A percentile compares a stretch with the other conserved stretches of the same genome.
Conservation (phyloP, 306 rosid genomes). For the Cyamopsis tetragonoloba region DNA sequence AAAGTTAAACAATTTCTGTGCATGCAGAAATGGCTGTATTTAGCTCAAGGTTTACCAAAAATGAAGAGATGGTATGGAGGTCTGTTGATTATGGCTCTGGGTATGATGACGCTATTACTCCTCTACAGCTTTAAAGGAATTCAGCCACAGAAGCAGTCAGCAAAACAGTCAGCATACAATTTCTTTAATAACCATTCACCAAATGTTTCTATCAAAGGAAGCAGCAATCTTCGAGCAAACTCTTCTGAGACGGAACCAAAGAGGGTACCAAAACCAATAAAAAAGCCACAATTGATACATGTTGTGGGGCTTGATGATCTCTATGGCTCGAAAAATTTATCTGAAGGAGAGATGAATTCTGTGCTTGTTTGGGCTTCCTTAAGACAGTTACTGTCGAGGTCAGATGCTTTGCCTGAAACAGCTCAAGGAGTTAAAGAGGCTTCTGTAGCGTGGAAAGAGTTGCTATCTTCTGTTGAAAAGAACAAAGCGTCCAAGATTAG, state of each 20-base stretch:
- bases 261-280: conserved; percentile 21
- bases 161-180: conserved; percentile 53
- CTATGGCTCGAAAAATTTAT: conserved; percentile 37
- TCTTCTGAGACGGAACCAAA: conserved; percentile 28
- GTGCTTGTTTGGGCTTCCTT: conserved; percentile 70
- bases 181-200: conserved; percentile 54
- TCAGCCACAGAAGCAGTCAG: conserved; percentile 51
- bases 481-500: conserved; percentile 44
- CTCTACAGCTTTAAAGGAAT: conserved; percentile 50
- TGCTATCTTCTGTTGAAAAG: conserved; percentile 42
- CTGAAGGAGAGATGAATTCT: conserved; percentile 40
- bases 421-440: conserved; percentile 91
- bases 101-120: conserved; percentile 46
- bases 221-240: conserved; percentile 11
- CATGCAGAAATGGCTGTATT: conserved; percentile 32
- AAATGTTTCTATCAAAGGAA: conserved; percentile 28
- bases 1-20: conserved; percentile 8
- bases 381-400: conserved; percentile 59
- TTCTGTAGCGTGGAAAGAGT: conserved; percentile 72
- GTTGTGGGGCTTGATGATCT: conserved; percentile 62
- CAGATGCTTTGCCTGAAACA: conserved; percentile 77
- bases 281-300: conserved; percentile 46
- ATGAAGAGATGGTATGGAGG: conserved; percentile 97
- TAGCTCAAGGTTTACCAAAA: conserved; percentile 30
- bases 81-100: conserved; percentile 57